Evolutionary conservation across 1,284 basidiomycete genomes (phyloP).

Genomic region (Ganoderma multipileum): DNA sequence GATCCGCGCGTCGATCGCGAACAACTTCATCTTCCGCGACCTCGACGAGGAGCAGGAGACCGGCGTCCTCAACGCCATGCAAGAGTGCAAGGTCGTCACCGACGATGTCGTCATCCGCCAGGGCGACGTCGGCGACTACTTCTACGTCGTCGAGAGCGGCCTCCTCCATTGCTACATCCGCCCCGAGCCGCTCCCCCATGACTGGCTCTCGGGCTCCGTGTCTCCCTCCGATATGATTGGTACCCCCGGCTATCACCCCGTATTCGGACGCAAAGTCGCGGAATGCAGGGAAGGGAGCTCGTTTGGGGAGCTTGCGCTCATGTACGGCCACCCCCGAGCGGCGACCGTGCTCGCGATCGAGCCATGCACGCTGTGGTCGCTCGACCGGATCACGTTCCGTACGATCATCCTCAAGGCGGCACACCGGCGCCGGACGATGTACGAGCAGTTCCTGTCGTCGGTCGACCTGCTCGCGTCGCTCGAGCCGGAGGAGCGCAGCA

Average conservation of each 20-base stretch:
- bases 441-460: slow-evolving; percentile 94
- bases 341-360: slow-evolving; percentile 92
- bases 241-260: slow-evolving; percentile 68
- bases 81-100: slow-evolving; percentile 78
- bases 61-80: slow-evolving; percentile 95
- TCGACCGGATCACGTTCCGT: slow-evolving; percentile 97
- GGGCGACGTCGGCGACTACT: slow-evolving; percentile 96
- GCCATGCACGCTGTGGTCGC: slow-evolving; percentile 89
- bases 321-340: slow-evolving; percentile 97
- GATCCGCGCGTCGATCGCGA: slow-evolving; percentile 87
- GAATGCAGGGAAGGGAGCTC: slow-evolving; percentile 88
- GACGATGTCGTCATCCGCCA: slow-evolving; percentile 94
- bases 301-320: slow-evolving; percentile 96
- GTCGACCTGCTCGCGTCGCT: slow-evolving; percentile 90
- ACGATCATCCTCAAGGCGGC: slow-evolving; percentile 95
- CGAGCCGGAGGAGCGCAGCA: slow-evolving; percentile 89
- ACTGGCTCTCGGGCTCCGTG: slow-evolving; percentile 53
- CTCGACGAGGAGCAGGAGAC: slow-evolving; percentile 96
- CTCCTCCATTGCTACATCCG: slow-evolving; percentile 89
- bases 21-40: slow-evolving; percentile 96
- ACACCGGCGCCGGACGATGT: slow-evolving; percentile 90
- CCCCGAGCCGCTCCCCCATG: slow-evolving; percentile 65
- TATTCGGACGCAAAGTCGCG: slow-evolving; percentile 84
- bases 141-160: slow-evolving; percentile 96
- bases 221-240: slow-evolving; percentile 60